These are phyloP conservation scores for Ustilago lituana DNA, from an alignment of 1,284 basidiomycete genomes.

Conservation along the genomic window DNA sequence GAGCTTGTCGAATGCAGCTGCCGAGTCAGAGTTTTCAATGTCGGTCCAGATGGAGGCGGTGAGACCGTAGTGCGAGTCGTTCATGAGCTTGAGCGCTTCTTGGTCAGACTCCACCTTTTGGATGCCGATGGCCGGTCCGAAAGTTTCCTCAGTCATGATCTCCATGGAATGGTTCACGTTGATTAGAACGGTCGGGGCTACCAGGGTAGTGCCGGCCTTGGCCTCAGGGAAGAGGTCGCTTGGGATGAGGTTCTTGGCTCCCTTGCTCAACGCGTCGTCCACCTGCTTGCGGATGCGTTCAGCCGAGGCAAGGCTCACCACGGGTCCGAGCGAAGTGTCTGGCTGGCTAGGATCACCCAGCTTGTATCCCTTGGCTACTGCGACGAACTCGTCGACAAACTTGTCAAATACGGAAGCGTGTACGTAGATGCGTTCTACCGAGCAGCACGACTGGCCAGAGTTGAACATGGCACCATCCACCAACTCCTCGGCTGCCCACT, in stretches of 20 bases:
- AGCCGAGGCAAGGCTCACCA: constrained; percentile 85
- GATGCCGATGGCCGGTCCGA: constrained; percentile 87
- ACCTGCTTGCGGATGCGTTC: constrained; percentile 85
- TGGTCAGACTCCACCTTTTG: constrained; percentile 85
- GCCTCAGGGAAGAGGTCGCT: constrained; percentile 74
- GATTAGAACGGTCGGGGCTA: constrained; percentile 86
- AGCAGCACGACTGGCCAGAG: constrained; percentile 91
- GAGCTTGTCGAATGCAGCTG: constrained; percentile 77
- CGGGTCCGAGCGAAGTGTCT: constrained; percentile 85
- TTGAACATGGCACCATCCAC: constrained; percentile 97
- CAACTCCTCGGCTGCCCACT: constrained; percentile 83
- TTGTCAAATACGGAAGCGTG: constrained; percentile 82
- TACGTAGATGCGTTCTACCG: constrained; percentile 90
- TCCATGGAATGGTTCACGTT: constrained; percentile 92
- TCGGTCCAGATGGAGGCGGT: constrained; percentile 94
- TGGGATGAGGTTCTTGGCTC: constrained; percentile 28
- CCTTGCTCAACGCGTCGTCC: constrained; percentile 73
- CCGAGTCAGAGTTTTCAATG: constrained; percentile 72
- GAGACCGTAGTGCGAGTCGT: constrained; percentile 93
- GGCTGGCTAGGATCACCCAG: constrained; percentile 83
- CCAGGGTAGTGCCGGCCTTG: constrained; percentile 77
- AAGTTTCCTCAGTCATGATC: constrained; percentile 79
- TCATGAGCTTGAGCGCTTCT: constrained; percentile 88
- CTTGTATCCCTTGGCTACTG: constrained; percentile 80
- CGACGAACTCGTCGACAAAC: constrained; percentile 81